These are phyloP conservation scores for Penicillium herquei DNA, from an alignment of 495 filamentous ascomycete species.

Conservation along the genomic window DNA sequence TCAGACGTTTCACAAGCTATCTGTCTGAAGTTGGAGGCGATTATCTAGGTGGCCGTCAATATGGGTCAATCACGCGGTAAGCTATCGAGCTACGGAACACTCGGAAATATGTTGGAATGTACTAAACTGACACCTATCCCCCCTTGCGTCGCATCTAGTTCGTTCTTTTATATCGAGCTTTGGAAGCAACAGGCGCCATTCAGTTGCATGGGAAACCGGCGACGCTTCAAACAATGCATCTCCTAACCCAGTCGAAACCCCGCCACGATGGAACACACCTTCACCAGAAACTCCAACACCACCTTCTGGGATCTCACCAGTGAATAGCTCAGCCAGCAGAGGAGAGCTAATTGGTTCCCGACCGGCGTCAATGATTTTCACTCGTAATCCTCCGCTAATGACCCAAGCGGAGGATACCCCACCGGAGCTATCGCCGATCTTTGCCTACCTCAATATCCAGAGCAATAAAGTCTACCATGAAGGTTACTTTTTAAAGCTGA, in stretches of 20 bases:
- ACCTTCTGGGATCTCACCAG: constrained; percentile 29
- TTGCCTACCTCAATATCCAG: constrained; percentile 91
- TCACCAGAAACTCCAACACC: constrained; percentile 39
- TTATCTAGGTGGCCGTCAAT: neutral
- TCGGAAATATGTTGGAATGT: neutral
- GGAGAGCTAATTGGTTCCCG: constrained; percentile 47
- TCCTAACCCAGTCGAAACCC: constrained; percentile 15
- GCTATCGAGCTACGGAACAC: neutral
- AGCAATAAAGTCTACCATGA: constrained; percentile 96
- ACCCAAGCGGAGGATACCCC: constrained; percentile 80
- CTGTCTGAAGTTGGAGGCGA: too few relatives aligned
- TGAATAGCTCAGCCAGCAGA: constrained; percentile 17
- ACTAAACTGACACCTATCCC: neutral
- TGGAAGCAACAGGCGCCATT: constrained; percentile 34
- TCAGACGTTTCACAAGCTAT: neutral
- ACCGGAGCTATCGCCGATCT: constrained; percentile 91
- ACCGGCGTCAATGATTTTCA: constrained; percentile 66
- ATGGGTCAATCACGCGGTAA: constrained; percentile 6
- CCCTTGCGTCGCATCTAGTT: constrained; percentile 38
- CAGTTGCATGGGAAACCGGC: constrained; percentile 30
- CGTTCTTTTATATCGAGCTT: constrained; percentile 64
- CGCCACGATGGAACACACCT: constrained; percentile 35
- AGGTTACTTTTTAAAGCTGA: constrained; percentile 94
- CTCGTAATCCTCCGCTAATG: constrained; percentile 85
- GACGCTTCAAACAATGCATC: constrained; percentile 32